Percentiles rank a stretch among this genome's conserved stretches.
These are phyloP conservation scores for Thraustochytrium sp. DNA, from an alignment of 352 stramenopile genomes.

Conservation along the genomic window DNA sequence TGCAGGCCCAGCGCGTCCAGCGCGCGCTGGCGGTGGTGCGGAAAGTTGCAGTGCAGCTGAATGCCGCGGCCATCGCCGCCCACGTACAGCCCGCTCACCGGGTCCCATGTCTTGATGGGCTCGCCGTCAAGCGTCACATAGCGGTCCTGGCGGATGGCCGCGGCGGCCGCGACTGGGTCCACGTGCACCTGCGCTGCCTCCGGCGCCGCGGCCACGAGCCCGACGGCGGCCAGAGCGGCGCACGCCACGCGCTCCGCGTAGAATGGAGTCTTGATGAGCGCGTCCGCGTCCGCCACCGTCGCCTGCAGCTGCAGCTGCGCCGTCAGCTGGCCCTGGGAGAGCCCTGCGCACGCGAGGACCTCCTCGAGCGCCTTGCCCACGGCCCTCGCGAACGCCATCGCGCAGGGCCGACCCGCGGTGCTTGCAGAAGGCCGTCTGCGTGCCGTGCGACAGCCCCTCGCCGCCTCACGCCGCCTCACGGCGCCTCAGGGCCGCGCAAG, in stretches of 20 bases:
- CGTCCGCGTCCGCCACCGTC: background rate
- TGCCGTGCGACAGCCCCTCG: too few relatives aligned
- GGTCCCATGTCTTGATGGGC: background rate
- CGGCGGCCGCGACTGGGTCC: background rate
- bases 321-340: background rate
- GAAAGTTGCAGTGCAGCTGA: conserved; percentile 20
- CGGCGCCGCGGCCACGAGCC: background rate
- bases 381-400: too few relatives aligned
- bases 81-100: background rate
- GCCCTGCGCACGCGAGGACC: background rate
- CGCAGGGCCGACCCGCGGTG: too few relatives aligned
- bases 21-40: background rate
- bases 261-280: background rate
- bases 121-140: background rate
- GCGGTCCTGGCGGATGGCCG: conserved; percentile 2
- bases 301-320: background rate
- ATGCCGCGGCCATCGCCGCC: background rate
- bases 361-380: background rate
- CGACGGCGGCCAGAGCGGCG: background rate
- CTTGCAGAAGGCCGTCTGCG: too few relatives aligned
- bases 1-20: background rate
- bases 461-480: too few relatives aligned
- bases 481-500: too few relatives aligned
- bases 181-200: background rate
- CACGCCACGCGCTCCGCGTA: background rate